Evolutionary conservation across 2,329 filamentous ascomycete species (phyloP).

Genomic region (Colletotrichum sp.): DNA sequence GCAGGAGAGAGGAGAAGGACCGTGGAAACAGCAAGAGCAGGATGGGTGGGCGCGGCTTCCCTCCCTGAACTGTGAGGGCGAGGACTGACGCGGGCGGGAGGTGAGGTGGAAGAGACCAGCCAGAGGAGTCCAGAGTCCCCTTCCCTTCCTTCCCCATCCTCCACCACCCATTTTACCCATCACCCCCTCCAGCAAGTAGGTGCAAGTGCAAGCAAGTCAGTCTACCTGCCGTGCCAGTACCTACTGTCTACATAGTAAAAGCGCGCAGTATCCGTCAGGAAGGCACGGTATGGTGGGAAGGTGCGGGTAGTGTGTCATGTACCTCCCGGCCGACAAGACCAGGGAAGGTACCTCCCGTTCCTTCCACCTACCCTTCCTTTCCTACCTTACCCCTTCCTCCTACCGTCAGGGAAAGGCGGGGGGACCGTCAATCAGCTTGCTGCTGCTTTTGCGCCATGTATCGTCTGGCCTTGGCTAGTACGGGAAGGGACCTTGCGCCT

Average conservation of each 20-base stretch:
- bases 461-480: constrained; percentile 4
- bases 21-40: not conserved
- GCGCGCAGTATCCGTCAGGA: not conserved
- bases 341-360: not conserved
- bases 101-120: not conserved
- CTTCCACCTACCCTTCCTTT: not conserved
- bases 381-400: not conserved
- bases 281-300: not conserved
- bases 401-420: not conserved
- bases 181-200: not conserved
- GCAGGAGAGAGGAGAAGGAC: constrained; percentile 5
- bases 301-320: not conserved
- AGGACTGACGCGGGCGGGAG: not conserved
- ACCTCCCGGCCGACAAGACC: not conserved
- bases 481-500: not conserved
- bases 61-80: constrained; percentile 8
- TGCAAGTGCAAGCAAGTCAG: not conserved
- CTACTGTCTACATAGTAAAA: not conserved
- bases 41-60: constrained; percentile 16
- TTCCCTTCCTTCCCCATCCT: constrained; percentile 8
- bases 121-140: not conserved
- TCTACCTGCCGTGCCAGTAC: not conserved
- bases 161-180: not conserved
- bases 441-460: not conserved
- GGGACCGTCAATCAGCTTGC: not conserved